Evolutionary conservation across 768 basidiomycete genomes (phyloP).

Genomic region (Collybia sordida): DNA sequence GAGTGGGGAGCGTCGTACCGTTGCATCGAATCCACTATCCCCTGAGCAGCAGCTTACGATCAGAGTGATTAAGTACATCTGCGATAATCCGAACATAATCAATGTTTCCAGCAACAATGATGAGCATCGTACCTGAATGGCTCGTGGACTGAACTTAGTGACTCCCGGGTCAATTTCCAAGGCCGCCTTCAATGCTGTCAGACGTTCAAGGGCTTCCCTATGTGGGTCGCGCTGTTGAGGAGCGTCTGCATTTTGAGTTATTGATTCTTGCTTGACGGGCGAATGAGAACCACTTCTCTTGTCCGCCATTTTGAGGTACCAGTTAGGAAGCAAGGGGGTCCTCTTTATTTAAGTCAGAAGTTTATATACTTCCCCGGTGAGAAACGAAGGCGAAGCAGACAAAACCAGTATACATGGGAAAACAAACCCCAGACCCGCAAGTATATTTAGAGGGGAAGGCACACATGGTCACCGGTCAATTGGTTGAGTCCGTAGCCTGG

Average conservation of each 20-base stretch:
- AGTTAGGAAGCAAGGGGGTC: too few species aligned
- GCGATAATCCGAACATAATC: background rate
- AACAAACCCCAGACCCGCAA: too few species aligned
- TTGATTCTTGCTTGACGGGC: constrained; percentile 21
- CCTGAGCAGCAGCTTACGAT: constrained; percentile 48
- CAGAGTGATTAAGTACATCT: constrained; percentile 47
- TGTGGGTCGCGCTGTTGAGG: constrained; percentile 6
- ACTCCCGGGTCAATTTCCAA: constrained; percentile 43
- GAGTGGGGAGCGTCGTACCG: constrained; percentile 27
- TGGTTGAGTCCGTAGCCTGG: too few species aligned
- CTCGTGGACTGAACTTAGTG: constrained; percentile 29
- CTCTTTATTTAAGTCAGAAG: too few species aligned
- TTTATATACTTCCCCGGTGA: too few species aligned
- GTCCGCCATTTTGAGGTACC: constrained; percentile 2
- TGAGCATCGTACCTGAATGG: constrained; percentile 30
- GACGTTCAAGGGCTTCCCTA: constrained; percentile 37
- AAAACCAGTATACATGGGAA: too few species aligned
- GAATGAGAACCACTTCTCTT: constrained; percentile 12
- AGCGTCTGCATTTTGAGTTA: constrained; percentile 11
- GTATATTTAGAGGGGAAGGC: too few species aligned
- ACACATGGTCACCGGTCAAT: too few species aligned
- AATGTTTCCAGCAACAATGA: too few species aligned
- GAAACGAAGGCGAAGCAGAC: too few species aligned
- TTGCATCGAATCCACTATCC: constrained; percentile 54
- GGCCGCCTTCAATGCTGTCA: constrained; percentile 37